Conservation (phyloP, 345 rosid genomes). For the Dipteronia dyeriana region DNA sequence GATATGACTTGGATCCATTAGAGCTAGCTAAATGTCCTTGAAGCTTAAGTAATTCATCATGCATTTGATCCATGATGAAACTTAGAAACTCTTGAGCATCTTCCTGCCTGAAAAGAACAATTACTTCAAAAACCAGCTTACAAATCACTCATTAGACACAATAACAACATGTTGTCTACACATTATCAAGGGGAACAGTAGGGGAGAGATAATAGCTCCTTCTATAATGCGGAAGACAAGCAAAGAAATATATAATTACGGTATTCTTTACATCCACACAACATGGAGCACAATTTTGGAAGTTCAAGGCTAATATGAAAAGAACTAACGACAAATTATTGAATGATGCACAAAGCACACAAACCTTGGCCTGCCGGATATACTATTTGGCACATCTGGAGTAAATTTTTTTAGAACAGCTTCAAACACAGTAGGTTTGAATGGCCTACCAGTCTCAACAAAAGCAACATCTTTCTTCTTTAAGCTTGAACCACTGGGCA, state of each 20-base stretch:
- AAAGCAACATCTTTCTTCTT: slow-evolving; percentile 42
- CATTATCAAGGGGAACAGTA: background rate
- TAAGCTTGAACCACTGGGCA: slow-evolving; percentile 45
- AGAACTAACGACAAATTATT: background rate
- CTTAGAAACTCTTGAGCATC: slow-evolving; percentile 98
- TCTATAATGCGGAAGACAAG: background rate
- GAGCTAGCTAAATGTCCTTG: slow-evolving; percentile 42
- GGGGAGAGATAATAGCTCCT: background rate
- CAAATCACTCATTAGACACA: slow-evolving; percentile 2
- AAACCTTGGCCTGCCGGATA: slow-evolving; percentile 86
- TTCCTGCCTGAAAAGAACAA: slow-evolving; percentile 71
- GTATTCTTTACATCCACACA: background rate
- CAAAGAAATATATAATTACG: background rate
- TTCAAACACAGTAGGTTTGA: slow-evolving; percentile 83
- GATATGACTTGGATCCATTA: slow-evolving; percentile 45
- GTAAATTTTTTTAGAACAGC: slow-evolving; percentile 74
- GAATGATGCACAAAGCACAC: slow-evolving; percentile 20
- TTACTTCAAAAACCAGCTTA: background rate
- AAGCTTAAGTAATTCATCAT: slow-evolving; percentile 77
- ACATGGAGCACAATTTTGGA: background rate
- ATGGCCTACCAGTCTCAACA: slow-evolving; percentile 74
- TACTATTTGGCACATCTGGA: slow-evolving; percentile 78
- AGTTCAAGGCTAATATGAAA: background rate
- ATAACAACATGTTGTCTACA: background rate
- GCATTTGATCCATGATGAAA: slow-evolving; percentile 91